These are phyloP conservation scores for Hippophae tibetana DNA, from an alignment of 306 rosid genomes.

Conservation along the genomic window DNA sequence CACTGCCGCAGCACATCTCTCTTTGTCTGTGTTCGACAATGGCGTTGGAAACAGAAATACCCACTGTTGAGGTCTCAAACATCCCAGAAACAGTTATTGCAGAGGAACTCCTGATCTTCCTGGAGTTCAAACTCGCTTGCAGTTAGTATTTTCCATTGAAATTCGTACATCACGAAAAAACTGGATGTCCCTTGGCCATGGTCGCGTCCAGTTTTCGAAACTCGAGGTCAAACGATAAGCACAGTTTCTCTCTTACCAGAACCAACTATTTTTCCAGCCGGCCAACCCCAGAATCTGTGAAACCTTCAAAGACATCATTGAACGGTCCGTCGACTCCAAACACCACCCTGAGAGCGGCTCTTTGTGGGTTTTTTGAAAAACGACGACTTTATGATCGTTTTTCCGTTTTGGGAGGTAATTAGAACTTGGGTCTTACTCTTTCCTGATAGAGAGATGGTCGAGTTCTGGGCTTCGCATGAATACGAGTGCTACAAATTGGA, in stretches of 20 bases:
- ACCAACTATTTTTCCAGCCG: constrained; percentile 35
- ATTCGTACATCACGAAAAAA: constrained; percentile 49
- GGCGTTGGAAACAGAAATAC: constrained; percentile 23
- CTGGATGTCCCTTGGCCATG: constrained; percentile 79
- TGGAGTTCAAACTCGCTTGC: constrained; percentile 38
- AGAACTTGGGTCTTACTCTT: constrained; percentile 40
- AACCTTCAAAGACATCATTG: constrained; percentile 46
- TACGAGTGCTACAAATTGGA: constrained; percentile 50
- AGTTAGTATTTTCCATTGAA: constrained; percentile 68
- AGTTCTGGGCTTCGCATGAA: constrained; percentile 40
- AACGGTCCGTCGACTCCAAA: constrained; percentile 30
- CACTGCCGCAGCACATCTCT: background rate
- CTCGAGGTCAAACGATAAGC: constrained; percentile 29
- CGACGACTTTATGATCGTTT: constrained; percentile 35
- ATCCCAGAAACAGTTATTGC: constrained; percentile 55
- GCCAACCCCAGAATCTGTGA: constrained; percentile 41
- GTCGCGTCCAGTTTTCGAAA: constrained; percentile 71
- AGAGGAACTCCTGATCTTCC: constrained; percentile 42
- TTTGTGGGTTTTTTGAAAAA: constrained; percentile 38
- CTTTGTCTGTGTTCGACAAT: constrained; percentile 8
- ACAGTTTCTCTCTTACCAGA: constrained; percentile 24
- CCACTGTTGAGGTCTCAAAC: constrained; percentile 47
- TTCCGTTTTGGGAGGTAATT: constrained; percentile 57
- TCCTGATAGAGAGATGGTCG: constrained; percentile 59
- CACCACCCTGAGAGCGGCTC: constrained; percentile 32